Evolutionary conservation across 805 yeast species (phyloP).

Genomic region (Metschnikowia picachoensis): DNA sequence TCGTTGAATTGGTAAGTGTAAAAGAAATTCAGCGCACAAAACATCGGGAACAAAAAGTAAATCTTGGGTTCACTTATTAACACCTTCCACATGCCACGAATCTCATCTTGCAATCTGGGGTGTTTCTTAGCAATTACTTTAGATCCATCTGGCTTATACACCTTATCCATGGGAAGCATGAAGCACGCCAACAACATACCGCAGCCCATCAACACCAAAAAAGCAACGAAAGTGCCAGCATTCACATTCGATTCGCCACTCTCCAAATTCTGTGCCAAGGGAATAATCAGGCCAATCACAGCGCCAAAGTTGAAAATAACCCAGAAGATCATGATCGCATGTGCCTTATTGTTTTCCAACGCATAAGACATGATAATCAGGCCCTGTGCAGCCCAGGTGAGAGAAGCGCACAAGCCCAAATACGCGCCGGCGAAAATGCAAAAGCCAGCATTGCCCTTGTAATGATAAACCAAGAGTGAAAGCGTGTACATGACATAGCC

Average conservation of each 20-base stretch:
- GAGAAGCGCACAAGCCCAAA: constrained; percentile 53
- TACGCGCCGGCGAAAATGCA: constrained; percentile 55
- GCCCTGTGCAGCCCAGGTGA: constrained; percentile 60
- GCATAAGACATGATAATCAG: constrained; percentile 57
- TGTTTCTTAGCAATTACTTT: constrained; percentile 42
- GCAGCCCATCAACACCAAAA: constrained; percentile 46
- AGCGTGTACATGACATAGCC: constrained; percentile 55
- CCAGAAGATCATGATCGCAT: constrained; percentile 55
- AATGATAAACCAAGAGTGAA: constrained; percentile 46
- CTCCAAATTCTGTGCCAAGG: constrained; percentile 51
- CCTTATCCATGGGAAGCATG: constrained; percentile 48
- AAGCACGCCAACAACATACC: constrained; percentile 45
- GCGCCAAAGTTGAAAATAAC: constrained; percentile 59
- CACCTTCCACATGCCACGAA: constrained; percentile 36
- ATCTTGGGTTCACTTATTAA: constrained; percentile 43
- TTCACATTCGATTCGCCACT: constrained; percentile 29
- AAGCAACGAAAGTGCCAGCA: constrained; percentile 53
- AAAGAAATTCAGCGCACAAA: constrained; percentile 62
- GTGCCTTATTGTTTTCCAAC: constrained; percentile 49
- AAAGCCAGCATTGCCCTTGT: constrained; percentile 46
- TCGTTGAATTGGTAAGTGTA: constrained; percentile 63
- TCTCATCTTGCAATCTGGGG: constrained; percentile 45
- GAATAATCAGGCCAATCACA: constrained; percentile 55
- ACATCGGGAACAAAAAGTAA: constrained; percentile 54
- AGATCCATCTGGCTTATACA: constrained; percentile 48